Base-by-base conservation (phyloP, 257 asterid species). In the Jaltomata sinuosa region DNA sequence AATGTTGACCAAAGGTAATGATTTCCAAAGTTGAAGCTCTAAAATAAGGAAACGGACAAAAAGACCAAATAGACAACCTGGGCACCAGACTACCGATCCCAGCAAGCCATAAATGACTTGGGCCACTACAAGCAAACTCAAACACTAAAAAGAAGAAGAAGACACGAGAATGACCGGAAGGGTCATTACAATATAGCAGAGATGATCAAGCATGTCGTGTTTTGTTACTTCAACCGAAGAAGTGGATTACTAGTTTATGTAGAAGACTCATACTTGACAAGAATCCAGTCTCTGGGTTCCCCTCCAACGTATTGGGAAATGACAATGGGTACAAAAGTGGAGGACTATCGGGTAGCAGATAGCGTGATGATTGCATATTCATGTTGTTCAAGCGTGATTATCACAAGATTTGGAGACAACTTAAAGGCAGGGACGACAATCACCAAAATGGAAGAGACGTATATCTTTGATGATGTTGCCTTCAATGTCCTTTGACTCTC, bases 271-370 rank as follows among this genome's bases (percentile, higher is more conserved):
- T 94, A 92, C 92, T 65, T 93, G 36, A 94, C 97, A 69, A 84
- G 97, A 83, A 89, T 94, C 36, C 98, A 94, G 77, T 85, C 93
- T 59, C 97, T 97, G 0, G 97, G 97, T 31, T 92, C 90, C 19
- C 93, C 79, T 6, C 95, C 97, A 61, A 89, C 93, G 0, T 94
- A 94, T 85, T 94, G 98, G 98, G 97, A 94, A 78, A 94, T 97
- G 52, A 87, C 90, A 62, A 93, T 90, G 92, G 88, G 89, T 69
- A 92, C 98, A 11, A 91, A 87, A 83, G 86, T 93, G 15, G 95
- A 93, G 71, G 97, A 94, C 83, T 94, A 94, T 49, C 90, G 92
- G 29, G 8, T 88, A 0, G 95, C 91, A 10, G 97, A 93, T 49
- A 96, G 97, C 25, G 89, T 92, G 85, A 91, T 89, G 93, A 85